These are phyloP conservation scores for Malassezia sympodialis DNA, from an alignment of 1,284 basidiomycete genomes.

Conservation along the genomic window DNA sequence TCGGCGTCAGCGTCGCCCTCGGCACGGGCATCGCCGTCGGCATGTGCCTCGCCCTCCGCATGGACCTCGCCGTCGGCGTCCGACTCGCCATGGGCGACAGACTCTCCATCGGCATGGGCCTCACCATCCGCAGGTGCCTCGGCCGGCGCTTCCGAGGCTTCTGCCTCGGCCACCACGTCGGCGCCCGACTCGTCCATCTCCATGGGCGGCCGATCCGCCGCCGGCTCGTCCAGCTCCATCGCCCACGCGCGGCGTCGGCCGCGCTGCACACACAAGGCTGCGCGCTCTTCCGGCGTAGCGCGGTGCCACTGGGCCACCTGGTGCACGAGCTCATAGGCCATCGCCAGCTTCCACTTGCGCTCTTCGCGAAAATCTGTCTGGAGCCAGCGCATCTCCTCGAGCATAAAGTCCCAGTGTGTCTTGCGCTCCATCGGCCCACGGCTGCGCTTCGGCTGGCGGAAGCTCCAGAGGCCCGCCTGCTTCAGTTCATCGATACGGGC, in stretches of 20 bases:
- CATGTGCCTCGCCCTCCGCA: slow-evolving; percentile 21
- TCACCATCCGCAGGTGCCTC: slow-evolving; percentile 19
- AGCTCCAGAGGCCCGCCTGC: slow-evolving; percentile 72
- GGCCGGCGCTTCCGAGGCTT: slow-evolving; percentile 13
- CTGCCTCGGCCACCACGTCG: not conserved
- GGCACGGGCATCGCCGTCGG: slow-evolving; percentile 19
- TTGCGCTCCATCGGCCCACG: slow-evolving; percentile 69
- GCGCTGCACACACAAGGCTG: slow-evolving; percentile 54
- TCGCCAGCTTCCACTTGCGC: slow-evolving; percentile 75
- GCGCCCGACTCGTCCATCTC: not conserved
- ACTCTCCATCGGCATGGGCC: slow-evolving; percentile 12
- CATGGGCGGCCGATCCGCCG: not conserved
- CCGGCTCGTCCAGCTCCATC: slow-evolving; percentile 5
- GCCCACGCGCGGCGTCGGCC: not conserved
- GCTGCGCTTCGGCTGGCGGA: slow-evolving; percentile 90
- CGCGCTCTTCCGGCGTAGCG: slow-evolving; percentile 59
- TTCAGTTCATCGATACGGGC: slow-evolving; percentile 79
- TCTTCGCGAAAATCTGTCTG: slow-evolving; percentile 90
- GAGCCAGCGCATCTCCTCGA: slow-evolving; percentile 99
- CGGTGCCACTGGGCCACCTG: slow-evolving; percentile 79
- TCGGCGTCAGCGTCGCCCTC: slow-evolving; percentile 21
- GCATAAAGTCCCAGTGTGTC: slow-evolving; percentile 85
- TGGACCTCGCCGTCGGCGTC: too few relatives aligned
- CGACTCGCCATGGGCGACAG: slow-evolving; percentile 19
- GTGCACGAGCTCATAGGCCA: slow-evolving; percentile 74